phyloP scores from a whole-genome alignment of 352 stramenopile species.

The Achlya hypogyna region DNA sequence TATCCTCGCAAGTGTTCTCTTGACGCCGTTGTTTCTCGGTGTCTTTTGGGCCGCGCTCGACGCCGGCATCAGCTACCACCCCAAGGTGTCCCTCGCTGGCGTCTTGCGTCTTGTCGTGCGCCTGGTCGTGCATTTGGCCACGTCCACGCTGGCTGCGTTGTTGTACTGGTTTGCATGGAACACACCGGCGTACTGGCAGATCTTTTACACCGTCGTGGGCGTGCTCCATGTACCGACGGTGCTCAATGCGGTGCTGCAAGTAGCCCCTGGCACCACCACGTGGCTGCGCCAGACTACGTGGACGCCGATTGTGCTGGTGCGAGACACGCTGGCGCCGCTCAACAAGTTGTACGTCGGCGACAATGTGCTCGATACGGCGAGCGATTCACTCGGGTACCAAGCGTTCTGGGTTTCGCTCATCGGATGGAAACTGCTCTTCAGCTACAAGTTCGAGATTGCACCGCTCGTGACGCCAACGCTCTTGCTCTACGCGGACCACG shows the following conservation, averaged over 20 bases:
- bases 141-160: constrained; percentile 51
- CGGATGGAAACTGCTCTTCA: constrained; percentile 96
- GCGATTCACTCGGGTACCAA: constrained; percentile 85
- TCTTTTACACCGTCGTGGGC: constrained; percentile 46
- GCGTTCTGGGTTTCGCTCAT: constrained; percentile 94
- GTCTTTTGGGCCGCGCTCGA: constrained; percentile 90
- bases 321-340: constrained; percentile 88
- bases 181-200: constrained; percentile 48
- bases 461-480: constrained; percentile 92
- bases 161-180: constrained; percentile 79
- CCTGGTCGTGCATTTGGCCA: constrained; percentile 61
- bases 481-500: constrained; percentile 94
- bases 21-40: constrained; percentile 83
- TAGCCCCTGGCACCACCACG: constrained; percentile 67
- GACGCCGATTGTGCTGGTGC: constrained; percentile 49
- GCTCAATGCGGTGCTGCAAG: constrained; percentile 66
- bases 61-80: constrained; percentile 71
- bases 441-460: constrained; percentile 97
- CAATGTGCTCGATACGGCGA: constrained; percentile 91
- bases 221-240: constrained; percentile 60
- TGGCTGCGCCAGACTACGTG: constrained; percentile 69
- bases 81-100: constrained; percentile 31
- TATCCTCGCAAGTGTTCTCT: constrained; percentile 87
- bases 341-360: constrained; percentile 96
- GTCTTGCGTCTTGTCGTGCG: constrained; percentile 83